phyloP scores from a whole-genome alignment of 2,329 filamentous ascomycete species.

The Aspergillus cejpii region DNA sequence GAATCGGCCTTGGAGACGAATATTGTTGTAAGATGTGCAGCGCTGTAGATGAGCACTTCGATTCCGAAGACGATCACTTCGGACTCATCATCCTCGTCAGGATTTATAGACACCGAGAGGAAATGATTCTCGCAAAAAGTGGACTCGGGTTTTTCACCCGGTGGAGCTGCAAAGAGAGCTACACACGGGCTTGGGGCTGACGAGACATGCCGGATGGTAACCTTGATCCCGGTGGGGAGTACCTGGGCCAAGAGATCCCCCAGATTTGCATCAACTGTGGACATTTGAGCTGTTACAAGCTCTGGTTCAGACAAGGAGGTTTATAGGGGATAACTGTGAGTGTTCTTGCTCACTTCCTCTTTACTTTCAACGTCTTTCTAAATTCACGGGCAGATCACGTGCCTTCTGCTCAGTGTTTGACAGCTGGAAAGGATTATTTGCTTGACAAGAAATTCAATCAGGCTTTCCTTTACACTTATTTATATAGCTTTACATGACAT shows the following conservation, averaged over 20 bases:
- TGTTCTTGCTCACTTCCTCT: constrained; percentile 1
- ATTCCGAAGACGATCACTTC: constrained; percentile 72
- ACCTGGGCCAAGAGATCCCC: constrained; percentile 46
- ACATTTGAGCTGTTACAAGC: constrained; percentile 10
- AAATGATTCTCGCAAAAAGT: constrained; percentile 88
- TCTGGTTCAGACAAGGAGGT: background rate
- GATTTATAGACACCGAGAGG: constrained; percentile 51
- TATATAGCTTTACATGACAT: no score
- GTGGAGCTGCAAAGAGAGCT: constrained; percentile 72
- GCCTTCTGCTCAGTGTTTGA: background rate
- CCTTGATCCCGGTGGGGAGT: constrained; percentile 49
- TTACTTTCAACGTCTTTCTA: constrained; percentile 3
- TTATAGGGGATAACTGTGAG: background rate
- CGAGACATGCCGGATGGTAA: constrained; percentile 78
- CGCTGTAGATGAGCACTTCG: constrained; percentile 82
- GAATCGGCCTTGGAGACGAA: constrained; percentile 98
- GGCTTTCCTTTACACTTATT: no score
- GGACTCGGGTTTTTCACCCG: constrained; percentile 61
- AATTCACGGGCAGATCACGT: constrained; percentile 15
- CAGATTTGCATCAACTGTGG: constrained; percentile 33
- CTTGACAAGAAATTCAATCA: background rate
- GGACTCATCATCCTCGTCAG: constrained; percentile 22
- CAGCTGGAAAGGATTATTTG: background rate
- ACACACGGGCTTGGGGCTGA: constrained; percentile 69
- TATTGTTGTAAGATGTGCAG: constrained; percentile 70